Conservation (phyloP, 1,284 basidiomycete genomes). For the Ceraceosorus guamensis region DNA sequence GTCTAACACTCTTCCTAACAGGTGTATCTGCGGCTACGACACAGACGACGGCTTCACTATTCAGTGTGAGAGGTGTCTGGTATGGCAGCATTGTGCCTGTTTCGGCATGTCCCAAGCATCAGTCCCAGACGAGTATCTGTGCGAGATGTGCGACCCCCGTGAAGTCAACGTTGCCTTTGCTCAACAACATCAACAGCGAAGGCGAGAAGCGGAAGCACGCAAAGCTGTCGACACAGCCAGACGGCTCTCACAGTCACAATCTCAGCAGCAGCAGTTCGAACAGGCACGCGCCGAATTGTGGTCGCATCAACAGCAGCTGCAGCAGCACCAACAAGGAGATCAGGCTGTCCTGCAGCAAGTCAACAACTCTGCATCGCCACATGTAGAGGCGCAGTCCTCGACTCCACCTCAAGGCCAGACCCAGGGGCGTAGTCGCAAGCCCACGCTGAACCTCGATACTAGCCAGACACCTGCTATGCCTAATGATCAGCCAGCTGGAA, state of each 20-base stretch:
- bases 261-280: no score
- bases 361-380: background rate
- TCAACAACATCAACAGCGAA: conserved; percentile 33
- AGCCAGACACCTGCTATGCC: conserved; percentile 22
- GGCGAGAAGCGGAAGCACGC: conserved; percentile 38
- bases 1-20: conserved; percentile 16
- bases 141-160: conserved; percentile 49
- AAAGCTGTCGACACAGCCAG: conserved; percentile 15
- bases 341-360: background rate
- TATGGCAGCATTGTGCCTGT: conserved; percentile 86
- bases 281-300: no score
- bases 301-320: background rate
- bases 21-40: conserved; percentile 63
- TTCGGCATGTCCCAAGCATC: conserved; percentile 55
- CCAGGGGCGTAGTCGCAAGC: conserved; percentile 18
- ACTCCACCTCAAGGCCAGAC: background rate
- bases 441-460: conserved; percentile 27
- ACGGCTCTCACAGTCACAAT: background rate
- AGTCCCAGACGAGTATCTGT: conserved; percentile 62
- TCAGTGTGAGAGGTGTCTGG: conserved; percentile 77
- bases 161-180: conserved; percentile 41
- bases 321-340: background rate
- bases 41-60: conserved; percentile 87
- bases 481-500: background rate
- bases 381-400: background rate